A percentile compares a stretch with the other conserved stretches of the same genome.
Conservation (phyloP, 257 asterid genomes). For the Nicotiana noctiflora region DNA sequence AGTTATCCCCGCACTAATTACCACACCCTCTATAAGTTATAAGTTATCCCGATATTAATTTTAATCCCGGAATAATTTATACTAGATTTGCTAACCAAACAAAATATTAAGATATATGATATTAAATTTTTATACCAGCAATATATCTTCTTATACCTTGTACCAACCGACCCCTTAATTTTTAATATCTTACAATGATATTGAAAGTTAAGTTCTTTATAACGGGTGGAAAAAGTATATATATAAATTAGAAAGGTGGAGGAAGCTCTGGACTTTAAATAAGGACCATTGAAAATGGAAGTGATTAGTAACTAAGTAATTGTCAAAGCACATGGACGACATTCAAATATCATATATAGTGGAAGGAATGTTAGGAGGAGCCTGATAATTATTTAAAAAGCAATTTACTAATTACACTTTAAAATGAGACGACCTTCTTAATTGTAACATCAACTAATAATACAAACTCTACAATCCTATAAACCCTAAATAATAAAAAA, state of each 20-base stretch:
- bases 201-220: neutral
- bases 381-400: neutral
- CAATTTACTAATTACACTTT: neutral
- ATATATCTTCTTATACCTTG: neutral
- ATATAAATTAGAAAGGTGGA: neutral
- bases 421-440: neutral
- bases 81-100: no score
- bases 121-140: no score
- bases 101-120: no score
- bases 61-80: no score
- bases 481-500: neutral
- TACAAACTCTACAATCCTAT: neutral
- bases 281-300: constrained; percentile 19
- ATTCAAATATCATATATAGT: neutral
- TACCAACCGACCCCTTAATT: no score
- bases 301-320: neutral
- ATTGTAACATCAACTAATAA: constrained; percentile 5
- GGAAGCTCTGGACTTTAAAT: constrained; percentile 15
- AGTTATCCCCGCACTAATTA: no score
- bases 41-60: no score
- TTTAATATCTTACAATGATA: no score
- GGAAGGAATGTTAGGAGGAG: constrained; percentile 5
- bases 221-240: neutral
- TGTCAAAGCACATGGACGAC: constrained; percentile 12
- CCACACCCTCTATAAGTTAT: no score